Evolutionary conservation across 202 grass and related monocot species (phyloP).

Genomic region (Panicum hallii): DNA sequence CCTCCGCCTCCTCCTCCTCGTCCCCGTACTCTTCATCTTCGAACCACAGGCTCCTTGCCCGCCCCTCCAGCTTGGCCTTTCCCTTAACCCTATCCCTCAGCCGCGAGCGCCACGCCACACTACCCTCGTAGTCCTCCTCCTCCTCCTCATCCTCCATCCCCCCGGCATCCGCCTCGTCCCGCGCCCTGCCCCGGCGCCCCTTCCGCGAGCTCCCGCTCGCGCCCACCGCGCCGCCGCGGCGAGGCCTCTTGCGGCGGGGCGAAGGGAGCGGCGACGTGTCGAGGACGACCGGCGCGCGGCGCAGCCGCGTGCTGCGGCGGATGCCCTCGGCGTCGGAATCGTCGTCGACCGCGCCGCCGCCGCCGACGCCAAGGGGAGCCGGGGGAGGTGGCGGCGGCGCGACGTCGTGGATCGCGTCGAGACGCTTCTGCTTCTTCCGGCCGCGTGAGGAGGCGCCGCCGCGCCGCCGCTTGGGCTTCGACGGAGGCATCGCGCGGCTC

Average conservation of each 20-base stretch:
- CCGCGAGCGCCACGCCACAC: conserved; percentile 62
- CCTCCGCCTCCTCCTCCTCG: background rate
- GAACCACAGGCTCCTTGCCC: conserved; percentile 50
- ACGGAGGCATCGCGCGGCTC: conserved; percentile 50
- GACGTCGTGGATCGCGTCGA: conserved; percentile 81
- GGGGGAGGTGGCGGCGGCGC: conserved; percentile 30
- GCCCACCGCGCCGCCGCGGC: conserved; percentile 43
- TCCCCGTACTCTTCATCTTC: conserved; percentile 23
- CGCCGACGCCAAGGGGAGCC: conserved; percentile 18
- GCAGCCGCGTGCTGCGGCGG: conserved; percentile 80
- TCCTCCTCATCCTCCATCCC: conserved; percentile 51
- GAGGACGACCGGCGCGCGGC: conserved; percentile 72
- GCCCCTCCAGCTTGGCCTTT: conserved; percentile 50
- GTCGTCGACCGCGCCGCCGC: background rate
- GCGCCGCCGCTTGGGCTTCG: conserved; percentile 62
- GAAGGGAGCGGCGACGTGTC: conserved; percentile 80
- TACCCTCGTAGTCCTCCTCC: conserved; percentile 35
- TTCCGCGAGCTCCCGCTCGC: conserved; percentile 46
- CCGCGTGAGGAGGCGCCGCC: conserved; percentile 47
- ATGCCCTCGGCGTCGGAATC: conserved; percentile 49
- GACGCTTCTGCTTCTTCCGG: conserved; percentile 91
- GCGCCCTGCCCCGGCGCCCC: conserved; percentile 50
- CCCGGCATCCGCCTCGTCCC: conserved; percentile 38
- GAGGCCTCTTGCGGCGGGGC: conserved; percentile 58
- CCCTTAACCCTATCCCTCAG: conserved; percentile 77